A percentile compares a stretch with the other conserved stretches of the same genome.
Conservation (phyloP, 2,329 filamentous ascomycete species). For the Fusarium phyllophilum region DNA sequence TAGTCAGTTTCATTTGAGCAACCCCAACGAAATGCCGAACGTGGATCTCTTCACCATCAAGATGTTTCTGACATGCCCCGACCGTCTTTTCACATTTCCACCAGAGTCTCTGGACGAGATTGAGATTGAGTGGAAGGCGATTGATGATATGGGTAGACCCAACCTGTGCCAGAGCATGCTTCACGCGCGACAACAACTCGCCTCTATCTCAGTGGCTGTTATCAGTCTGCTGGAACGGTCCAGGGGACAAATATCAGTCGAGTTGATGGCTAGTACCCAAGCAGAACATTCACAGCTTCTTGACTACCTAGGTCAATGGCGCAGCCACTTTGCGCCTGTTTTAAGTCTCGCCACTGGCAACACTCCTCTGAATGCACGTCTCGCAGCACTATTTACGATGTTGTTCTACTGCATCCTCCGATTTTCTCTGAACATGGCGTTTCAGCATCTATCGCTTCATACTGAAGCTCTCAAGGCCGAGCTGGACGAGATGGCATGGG, state of each 20-base stretch:
- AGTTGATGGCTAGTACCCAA: background rate
- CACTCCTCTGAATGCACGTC: background rate
- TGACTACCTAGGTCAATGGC: rapidly evolving
- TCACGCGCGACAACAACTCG: background rate
- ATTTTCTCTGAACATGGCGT: too few species aligned
- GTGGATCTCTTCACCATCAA: background rate
- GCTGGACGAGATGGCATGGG: too few species aligned
- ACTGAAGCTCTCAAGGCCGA: too few species aligned
- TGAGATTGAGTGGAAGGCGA: rapidly evolving
- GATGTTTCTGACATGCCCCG: background rate
- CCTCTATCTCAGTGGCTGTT: rapidly evolving
- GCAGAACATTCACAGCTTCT: background rate
- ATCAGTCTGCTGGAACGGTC: background rate
- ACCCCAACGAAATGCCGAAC: background rate
- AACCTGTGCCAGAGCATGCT: background rate
- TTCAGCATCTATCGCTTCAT: too few species aligned
- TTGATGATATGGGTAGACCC: too few species aligned
- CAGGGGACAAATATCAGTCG: background rate
- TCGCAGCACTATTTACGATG: background rate
- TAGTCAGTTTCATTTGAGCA: too few species aligned
- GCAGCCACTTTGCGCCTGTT: background rate
- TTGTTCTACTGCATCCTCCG: too few species aligned
- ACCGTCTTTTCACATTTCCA: background rate
- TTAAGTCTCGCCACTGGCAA: background rate
- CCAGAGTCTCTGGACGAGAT: rapidly evolving